These are phyloP conservation scores for Karstenula rhodostoma DNA, from an alignment of 2,329 filamentous ascomycete genomes.

Conservation along the genomic window DNA sequence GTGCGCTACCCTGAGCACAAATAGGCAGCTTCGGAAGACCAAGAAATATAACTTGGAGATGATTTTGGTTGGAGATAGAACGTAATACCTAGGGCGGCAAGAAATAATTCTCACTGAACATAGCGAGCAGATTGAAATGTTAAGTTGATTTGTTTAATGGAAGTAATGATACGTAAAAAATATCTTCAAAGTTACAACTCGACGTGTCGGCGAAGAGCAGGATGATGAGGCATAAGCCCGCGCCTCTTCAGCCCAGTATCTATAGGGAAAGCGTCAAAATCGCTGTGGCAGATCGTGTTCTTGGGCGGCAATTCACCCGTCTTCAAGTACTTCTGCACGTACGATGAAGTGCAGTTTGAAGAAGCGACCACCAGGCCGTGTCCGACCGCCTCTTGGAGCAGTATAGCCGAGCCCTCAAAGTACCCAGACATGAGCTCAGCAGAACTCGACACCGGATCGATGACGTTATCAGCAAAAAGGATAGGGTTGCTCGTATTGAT, in stretches of 20 bases:
- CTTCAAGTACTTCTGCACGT: constrained; percentile 14
- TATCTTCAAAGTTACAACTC: too few relatives aligned
- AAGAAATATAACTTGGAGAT: not conserved
- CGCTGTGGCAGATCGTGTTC: constrained; percentile 32
- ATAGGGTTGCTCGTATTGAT: constrained; percentile 48
- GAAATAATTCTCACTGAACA: too few relatives aligned
- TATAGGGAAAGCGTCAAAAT: constrained; percentile 28
- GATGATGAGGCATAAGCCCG: not conserved
- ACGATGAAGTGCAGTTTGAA: constrained; percentile 13
- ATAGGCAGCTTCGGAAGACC: too few relatives aligned
- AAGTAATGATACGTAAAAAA: too few relatives aligned
- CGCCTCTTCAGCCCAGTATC: not conserved
- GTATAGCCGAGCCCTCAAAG: constrained; percentile 52
- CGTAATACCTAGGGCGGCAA: too few relatives aligned
- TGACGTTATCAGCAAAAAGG: constrained; percentile 60
- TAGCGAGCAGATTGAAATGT: not conserved
- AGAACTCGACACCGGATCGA: constrained; percentile 62
- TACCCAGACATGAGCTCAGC: constrained; percentile 44
- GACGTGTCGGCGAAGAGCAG: not conserved
- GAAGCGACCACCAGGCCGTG: constrained; percentile 9
- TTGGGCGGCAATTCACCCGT: constrained; percentile 14
- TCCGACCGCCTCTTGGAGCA: constrained; percentile 48
- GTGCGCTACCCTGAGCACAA: too few relatives aligned
- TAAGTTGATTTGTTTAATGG: too few relatives aligned
- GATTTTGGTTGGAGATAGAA: too few relatives aligned